These are phyloP conservation scores for Croton laevigatus DNA, from an alignment of 441 rosid species.

Conservation along the genomic window DNA sequence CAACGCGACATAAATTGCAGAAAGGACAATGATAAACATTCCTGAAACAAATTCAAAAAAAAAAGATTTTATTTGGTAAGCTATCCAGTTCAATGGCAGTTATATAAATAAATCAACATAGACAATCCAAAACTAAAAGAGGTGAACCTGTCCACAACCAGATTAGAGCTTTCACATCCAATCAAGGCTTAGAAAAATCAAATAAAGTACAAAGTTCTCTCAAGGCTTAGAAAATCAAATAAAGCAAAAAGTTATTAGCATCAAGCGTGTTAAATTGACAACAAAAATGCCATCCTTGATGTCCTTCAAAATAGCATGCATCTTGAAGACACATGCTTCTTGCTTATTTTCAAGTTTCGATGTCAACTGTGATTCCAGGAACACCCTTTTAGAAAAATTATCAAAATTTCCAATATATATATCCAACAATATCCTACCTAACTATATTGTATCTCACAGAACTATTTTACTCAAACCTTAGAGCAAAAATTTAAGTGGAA, in stretches of 20 bases:
- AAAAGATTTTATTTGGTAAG: conserved; percentile 8
- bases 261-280: not conserved
- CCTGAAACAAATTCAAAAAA: conserved; percentile 36
- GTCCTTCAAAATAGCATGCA: not conserved
- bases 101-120: not conserved
- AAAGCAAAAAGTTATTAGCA: not conserved
- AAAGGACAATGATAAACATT: conserved; percentile 71
- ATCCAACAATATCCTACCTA: not conserved
- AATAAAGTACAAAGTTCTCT: not conserved
- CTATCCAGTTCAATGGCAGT: not conserved
- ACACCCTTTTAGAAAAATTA: not conserved
- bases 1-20: conserved; percentile 78
- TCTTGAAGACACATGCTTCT: not conserved
- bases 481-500: conserved; percentile 1
- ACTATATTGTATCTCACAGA: not conserved
- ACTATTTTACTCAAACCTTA: not conserved
- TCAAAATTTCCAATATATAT: not conserved
- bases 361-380: not conserved
- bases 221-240: conserved; percentile 7
- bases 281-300: not conserved
- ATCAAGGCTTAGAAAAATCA: not conserved
- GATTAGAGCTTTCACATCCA: not conserved
- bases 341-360: not conserved
- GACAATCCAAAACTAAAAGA: not conserved
- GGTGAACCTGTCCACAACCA: conserved; percentile 2